Base-by-base conservation (phyloP, 2,329 filamentous ascomycete genomes). In the Lasiodiplodia sp. region DNA sequence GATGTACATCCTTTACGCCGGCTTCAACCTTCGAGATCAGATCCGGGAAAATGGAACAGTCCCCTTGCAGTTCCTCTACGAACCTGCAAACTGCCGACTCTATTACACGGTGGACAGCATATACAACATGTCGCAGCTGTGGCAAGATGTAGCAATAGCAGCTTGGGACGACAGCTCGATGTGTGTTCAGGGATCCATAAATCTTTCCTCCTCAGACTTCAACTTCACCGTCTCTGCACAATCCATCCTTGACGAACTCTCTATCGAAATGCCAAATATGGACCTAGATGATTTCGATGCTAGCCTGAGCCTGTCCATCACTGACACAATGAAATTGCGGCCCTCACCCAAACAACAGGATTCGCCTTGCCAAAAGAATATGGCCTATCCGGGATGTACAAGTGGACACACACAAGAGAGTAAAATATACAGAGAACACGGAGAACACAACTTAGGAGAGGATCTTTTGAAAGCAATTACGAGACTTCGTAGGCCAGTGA, bases 61-160 rank as follows among this genome's bases (percentile, higher is more conserved):
- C 5, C 79, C 80, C 0, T 71, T 81, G 1, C 78, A 81, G 60
- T 80, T 81, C 73, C 73, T 74, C 44, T 80, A 80, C 65, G 74
- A 79, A 52, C 75, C 80, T 6, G 79, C 79, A 18, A 75, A 81
- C 66, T 82, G 80, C 71, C 72, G 80, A 11, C 75, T 82, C 38
- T 82, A 76, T 71, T 81, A 78, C 72, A 79, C 79, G 0, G 52
- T 75, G 0, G 67, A 70, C 16, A 82, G 78, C 62, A 68, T 78
- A 60, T 77, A 78, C 72, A 79, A 82, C 72, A 77, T 75, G 69
- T 73, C 73, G 1, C 73, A 71, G 11, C 74, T 82, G 0, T 82
- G 79, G 80, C 70, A 73, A 8, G 77, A 80, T 62, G 76, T 72
- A 16, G 72, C 73, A 5, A 71, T 74, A 21, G 79, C 79, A 21